phyloP scores from a whole-genome alignment of 768 basidiomycete species.

The Crepidotus variabilis region DNA sequence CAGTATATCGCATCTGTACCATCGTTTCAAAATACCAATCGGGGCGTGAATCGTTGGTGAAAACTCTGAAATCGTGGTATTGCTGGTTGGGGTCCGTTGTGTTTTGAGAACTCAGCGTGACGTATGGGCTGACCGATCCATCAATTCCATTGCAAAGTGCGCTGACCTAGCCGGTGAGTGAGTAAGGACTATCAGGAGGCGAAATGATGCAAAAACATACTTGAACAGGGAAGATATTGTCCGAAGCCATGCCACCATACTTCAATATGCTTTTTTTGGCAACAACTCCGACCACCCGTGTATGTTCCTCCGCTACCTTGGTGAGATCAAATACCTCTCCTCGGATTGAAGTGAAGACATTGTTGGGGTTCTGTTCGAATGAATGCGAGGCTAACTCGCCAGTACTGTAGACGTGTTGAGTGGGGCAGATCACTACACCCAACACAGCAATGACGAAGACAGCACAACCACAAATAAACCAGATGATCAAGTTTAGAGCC shows the following conservation, averaged over 20 bases:
- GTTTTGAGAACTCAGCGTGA: slow-evolving; percentile 75
- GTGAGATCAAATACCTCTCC: slow-evolving; percentile 95
- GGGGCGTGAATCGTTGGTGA: slow-evolving; percentile 84
- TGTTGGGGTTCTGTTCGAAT: slow-evolving; percentile 57
- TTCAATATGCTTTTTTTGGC: slow-evolving; percentile 69
- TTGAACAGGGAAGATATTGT: slow-evolving; percentile 91
- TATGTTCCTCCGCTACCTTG: slow-evolving; percentile 60
- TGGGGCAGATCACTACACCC: slow-evolving; percentile 88
- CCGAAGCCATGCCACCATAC: slow-evolving; percentile 77
- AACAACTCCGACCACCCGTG: slow-evolving; percentile 66
- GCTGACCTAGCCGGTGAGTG: slow-evolving; percentile 58
- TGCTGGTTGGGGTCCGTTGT: slow-evolving; percentile 68
- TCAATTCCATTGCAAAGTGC: slow-evolving; percentile 87
- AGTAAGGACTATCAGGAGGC: background rate
- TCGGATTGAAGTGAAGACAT: slow-evolving; percentile 78
- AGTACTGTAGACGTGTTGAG: slow-evolving; percentile 83
- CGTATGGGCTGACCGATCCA: slow-evolving; percentile 81
- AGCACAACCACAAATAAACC: slow-evolving; percentile 86
- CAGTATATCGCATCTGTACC: slow-evolving; percentile 88
- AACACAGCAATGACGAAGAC: slow-evolving; percentile 92
- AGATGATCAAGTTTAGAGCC: slow-evolving; percentile 92
- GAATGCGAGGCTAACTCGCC: slow-evolving; percentile 75
- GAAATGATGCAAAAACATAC: slow-evolving; percentile 32
- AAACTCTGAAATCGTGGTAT: slow-evolving; percentile 96
- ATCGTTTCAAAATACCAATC: slow-evolving; percentile 98